Base-by-base conservation (phyloP, 78 protist genomes). In the Planoprotostelium fungivorum region DNA sequence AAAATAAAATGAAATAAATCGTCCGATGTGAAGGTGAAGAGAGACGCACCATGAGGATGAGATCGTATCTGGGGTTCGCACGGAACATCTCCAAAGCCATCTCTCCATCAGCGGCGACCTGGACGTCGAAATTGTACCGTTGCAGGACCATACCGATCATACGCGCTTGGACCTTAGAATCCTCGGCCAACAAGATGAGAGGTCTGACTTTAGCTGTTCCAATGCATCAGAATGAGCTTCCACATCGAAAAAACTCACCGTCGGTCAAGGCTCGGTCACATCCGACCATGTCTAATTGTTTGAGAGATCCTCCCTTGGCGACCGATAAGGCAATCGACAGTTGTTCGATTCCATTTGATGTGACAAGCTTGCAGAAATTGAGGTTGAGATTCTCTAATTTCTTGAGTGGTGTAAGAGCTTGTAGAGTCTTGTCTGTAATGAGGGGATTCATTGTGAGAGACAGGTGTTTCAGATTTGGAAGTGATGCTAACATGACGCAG, bases 51-150 rank as follows among this genome's bases (percentile, higher is more conserved):
- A 92, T 92, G 1, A 92, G 63, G 34, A 92, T 90, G 83, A 92
- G 85, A 38, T 92, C 94, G 85, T 89, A 92, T 86, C 87, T 88
- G 51, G 91, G 92, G n/a, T 92, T 92, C 31, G 89, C 63, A 73
- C 84, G 83, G 38, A 88, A 92, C 94, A 92, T 92, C 39, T 92
- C 94, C 36, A 92, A 86, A 23, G 94, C 94, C 92, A 92, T 89
- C 36, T 86, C 90, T 1, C 94, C 94, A 86, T 92, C 90, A 35
- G 94, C 87, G 31, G 94, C 94, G 29, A 92, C 92, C 38, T 92
- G 93, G 23, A 92, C 94, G 38, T 92, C 94, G 34, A 92, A 92
- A 89, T 92, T 92, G 36, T 92, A 38, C 85, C 94, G 89, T 73
- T 84, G 89, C 89, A 92, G 84, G 5, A 92, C 87, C 63, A 87